These are phyloP conservation scores for Entoloma clypeatum DNA, from an alignment of 1,284 basidiomycete genomes.

Conservation along the genomic window DNA sequence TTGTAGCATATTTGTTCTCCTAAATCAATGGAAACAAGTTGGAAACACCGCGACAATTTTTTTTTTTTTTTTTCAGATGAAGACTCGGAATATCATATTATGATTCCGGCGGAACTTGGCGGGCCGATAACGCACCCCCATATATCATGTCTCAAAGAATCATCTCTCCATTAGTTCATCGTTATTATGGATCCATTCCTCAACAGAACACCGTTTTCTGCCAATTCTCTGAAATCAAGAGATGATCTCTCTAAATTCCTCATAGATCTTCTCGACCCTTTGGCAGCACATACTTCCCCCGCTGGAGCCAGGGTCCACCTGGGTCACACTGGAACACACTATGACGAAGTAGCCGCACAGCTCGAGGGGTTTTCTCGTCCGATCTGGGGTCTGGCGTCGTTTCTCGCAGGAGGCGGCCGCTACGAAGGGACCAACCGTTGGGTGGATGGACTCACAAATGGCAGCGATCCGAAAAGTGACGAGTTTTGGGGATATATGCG, in stretches of 20 bases:
- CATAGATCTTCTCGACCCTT: conserved; percentile 58
- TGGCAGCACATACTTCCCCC: conserved; percentile 65
- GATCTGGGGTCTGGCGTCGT: conserved; percentile 69
- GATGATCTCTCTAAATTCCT: conserved; percentile 56
- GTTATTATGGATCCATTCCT: conserved; percentile 31
- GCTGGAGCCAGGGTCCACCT: conserved; percentile 70
- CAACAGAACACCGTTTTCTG: conserved; percentile 40
- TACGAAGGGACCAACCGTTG: conserved; percentile 58
- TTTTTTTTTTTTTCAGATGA: no score
- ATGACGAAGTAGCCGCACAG: conserved; percentile 69
- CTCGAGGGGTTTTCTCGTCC: conserved; percentile 76
- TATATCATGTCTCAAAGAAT: no score
- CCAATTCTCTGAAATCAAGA: conserved; percentile 59
- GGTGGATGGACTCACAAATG: conserved; percentile 62
- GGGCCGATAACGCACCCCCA: no score
- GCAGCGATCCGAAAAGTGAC: conserved; percentile 57
- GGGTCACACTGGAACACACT: conserved; percentile 72
- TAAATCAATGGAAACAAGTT: no score
- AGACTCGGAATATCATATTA: no score
- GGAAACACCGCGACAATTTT: no score
- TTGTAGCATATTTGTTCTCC: no score
- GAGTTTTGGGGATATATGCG: conserved; percentile 78
- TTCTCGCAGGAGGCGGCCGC: conserved; percentile 59
- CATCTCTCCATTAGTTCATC: no score
- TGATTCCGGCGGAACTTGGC: no score